phyloP scores from a whole-genome alignment of 768 basidiomycete species.

The Kwoniella bestiolae region DNA sequence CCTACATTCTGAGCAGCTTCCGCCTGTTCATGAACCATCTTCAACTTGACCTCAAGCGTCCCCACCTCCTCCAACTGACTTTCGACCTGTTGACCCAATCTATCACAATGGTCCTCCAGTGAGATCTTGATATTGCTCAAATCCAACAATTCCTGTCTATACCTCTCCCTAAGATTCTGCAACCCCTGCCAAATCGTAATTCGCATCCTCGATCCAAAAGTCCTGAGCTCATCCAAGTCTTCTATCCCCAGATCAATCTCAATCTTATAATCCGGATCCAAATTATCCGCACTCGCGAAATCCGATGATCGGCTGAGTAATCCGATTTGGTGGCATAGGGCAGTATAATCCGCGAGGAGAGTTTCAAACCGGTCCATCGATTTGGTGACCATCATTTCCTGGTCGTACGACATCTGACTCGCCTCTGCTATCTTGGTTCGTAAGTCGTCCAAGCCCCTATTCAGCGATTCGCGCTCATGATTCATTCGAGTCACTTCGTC shows the following conservation, averaged over 20 bases:
- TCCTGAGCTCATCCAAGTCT: slow-evolving; percentile 67
- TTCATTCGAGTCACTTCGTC: slow-evolving; percentile 93
- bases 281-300: slow-evolving; percentile 29
- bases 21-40: slow-evolving; percentile 44
- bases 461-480: slow-evolving; percentile 78
- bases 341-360: slow-evolving; percentile 76
- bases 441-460: slow-evolving; percentile 57
- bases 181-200: slow-evolving; percentile 78
- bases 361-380: slow-evolving; percentile 80
- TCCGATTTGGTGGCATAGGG: slow-evolving; percentile 73
- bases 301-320: slow-evolving; percentile 63
- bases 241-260: slow-evolving; percentile 78
- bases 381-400: slow-evolving; percentile 82
- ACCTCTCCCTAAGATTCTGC: slow-evolving; percentile 70
- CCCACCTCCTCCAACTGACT: slow-evolving; percentile 76
- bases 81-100: slow-evolving; percentile 75
- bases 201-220: slow-evolving; percentile 72
- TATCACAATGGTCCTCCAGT: slow-evolving; percentile 81
- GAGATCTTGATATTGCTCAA: slow-evolving; percentile 78
- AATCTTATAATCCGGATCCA: slow-evolving; percentile 71
- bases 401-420: slow-evolving; percentile 71
- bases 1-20: slow-evolving; percentile 52
- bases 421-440: slow-evolving; percentile 76
- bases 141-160: slow-evolving; percentile 69
- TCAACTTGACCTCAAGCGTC: slow-evolving; percentile 70